Base-by-base conservation (phyloP, 352 stramenopile species). In the Thalassiosira mediterranea region DNA sequence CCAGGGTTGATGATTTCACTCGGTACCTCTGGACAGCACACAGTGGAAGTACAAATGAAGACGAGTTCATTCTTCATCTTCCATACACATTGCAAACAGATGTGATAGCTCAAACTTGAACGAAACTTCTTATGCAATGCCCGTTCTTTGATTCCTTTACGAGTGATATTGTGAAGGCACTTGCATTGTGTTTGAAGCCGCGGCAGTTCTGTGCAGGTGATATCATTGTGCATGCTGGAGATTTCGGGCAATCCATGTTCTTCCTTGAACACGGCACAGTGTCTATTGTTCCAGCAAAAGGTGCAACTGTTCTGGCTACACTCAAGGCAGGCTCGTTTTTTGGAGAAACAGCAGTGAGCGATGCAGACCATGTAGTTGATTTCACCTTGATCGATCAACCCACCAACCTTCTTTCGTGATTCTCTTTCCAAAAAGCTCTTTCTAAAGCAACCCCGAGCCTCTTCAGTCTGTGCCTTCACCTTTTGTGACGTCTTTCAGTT, bases 91-190 rank as follows among this genome's bases (percentile, higher is more conserved):
- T 89, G 13, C 74, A 83, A 59, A 84, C 76, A 37, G 59, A 75
- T 25, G 64, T 89, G 11, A 82, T 66, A 34, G 60, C 64, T 19
- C 52, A 79, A 42, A 72, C 63, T 31, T 65, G 79, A 52, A 58
- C 64, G 26, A 66, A 61, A 47, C 65, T 79, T 34, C 63, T 91
- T n/a, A 38, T 68, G 29, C 34, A 72, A 21, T 89, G 81, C 40
- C 83, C 81, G 4, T 89, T 88, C 58, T 91, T 91, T 63, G 81
- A 90, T 70, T 84, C 79, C 31, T 90, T 70, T 32, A 63, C 65
- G 28, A 56, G 65, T 51, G 74, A 88, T 26, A 79, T 90, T 29
- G 51, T 88, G 15, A 88, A 90, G 56, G 68, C 79, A 31, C 63
- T 92, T 15, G 69, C 86, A 19, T 48, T 88, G 13, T 74, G 71